A percentile compares a stretch with the other conserved stretches of the same genome.
These are phyloP conservation scores for Calonectria pauciramosa DNA, from an alignment of 2,329 filamentous ascomycete species.

Conservation along the genomic window DNA sequence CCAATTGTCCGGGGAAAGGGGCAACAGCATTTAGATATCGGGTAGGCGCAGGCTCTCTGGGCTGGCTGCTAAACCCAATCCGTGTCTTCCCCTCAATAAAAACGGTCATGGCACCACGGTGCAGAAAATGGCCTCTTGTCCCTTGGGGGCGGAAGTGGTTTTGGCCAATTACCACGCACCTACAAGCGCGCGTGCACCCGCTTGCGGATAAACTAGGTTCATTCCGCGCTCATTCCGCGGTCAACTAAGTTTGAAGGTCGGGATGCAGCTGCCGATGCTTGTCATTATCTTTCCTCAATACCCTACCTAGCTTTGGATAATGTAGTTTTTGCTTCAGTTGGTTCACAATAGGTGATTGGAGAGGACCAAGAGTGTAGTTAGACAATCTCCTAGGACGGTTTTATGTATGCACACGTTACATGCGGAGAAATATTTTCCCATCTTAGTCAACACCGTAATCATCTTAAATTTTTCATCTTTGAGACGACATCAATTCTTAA, in stretches of 20 bases:
- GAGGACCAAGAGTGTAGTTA: neutral
- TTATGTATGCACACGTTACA: neutral
- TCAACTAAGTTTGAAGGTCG: neutral
- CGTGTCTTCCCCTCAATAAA: neutral
- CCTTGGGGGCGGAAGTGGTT: neutral
- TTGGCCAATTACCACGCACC: neutral
- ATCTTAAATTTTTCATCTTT: neutral
- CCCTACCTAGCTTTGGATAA: neutral
- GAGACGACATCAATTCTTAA: neutral
- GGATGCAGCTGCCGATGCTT: neutral
- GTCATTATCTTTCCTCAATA: neutral
- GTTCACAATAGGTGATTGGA: neutral
- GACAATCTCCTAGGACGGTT: neutral
- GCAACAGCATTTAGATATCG: neutral
- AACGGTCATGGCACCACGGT: neutral
- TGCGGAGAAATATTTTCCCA: neutral
- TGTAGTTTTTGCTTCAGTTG: neutral
- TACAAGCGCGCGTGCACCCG: neutral
- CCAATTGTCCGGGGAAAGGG: neutral
- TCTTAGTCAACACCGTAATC: neutral
- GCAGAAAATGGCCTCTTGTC: neutral
- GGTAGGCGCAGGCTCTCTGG: neutral
- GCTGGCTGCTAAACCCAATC: neutral
- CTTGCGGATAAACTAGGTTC: neutral
- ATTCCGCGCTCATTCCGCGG: neutral